phyloP scores from a whole-genome alignment of 1,284 basidiomycete genomes.

The Earliella scabrosa region DNA sequence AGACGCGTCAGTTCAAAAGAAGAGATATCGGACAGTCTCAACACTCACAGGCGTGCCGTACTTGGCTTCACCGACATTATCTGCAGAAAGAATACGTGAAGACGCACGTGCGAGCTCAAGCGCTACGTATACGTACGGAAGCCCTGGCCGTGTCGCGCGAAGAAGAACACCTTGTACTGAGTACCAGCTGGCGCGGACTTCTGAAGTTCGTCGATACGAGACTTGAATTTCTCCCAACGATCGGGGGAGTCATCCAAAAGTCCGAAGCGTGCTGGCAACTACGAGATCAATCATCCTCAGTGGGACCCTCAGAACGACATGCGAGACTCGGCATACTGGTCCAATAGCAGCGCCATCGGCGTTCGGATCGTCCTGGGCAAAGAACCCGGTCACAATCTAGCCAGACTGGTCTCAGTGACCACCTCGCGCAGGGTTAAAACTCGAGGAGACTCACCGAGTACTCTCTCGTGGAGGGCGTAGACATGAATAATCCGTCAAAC shows the following conservation, averaged over 20 bases:
- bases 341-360: conserved; percentile 28
- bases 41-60: too few species aligned
- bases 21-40: too few species aligned
- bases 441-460: conserved; percentile 1
- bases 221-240: conserved; percentile 57
- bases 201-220: conserved; percentile 51
- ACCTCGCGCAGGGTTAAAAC: background rate
- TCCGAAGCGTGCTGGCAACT: conserved; percentile 69
- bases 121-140: conserved; percentile 52
- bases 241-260: conserved; percentile 53
- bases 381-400: conserved; percentile 37
- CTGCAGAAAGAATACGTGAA: conserved; percentile 39
- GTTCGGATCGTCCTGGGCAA: conserved; percentile 35
- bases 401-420: background rate
- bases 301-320: too few species aligned
- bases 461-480: background rate
- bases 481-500: background rate
- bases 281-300: too few species aligned
- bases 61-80: conserved; percentile 75
- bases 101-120: background rate
- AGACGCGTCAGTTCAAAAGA: too few species aligned
- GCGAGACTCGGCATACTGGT: too few species aligned
- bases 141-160: conserved; percentile 77
- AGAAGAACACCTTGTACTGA: conserved; percentile 65
- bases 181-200: conserved; percentile 39